Conservation (phyloP, 129 eudicot genomes). For the Dittrichia graveolens region DNA sequence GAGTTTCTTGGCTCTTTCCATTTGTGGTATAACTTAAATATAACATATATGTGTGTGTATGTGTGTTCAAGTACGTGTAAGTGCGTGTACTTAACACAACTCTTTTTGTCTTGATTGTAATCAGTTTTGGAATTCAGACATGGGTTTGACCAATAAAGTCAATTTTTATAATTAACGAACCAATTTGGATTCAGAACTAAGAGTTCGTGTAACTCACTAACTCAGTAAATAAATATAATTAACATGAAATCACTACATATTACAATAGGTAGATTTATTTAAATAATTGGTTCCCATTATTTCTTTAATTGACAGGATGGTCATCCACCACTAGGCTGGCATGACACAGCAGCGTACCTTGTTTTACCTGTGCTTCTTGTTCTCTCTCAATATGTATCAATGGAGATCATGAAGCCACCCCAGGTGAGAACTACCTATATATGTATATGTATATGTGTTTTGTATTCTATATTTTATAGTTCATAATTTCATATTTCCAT, state of each 20-base stretch:
- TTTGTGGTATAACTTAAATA: slow-evolving; percentile 72
- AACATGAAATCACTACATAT: background rate
- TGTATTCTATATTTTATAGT: background rate
- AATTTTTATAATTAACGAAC: background rate
- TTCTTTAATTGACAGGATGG: slow-evolving; percentile 69
- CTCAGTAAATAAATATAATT: background rate
- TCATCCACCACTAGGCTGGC: slow-evolving; percentile 98
- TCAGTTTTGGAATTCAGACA: background rate
- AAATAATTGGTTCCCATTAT: slow-evolving; percentile 2
- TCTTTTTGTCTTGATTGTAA: background rate
- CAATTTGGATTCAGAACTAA: too few species aligned
- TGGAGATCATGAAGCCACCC: slow-evolving; percentile 99
- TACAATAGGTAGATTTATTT: background rate
- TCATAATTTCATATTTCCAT: background rate
- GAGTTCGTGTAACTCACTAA: background rate
- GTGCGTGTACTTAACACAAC: slow-evolving; percentile 9
- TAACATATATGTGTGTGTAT: background rate
- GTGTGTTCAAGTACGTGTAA: background rate
- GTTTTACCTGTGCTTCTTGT: slow-evolving; percentile 94
- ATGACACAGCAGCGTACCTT: slow-evolving; percentile 88
- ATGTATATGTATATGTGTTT: background rate
- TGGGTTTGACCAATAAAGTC: background rate
- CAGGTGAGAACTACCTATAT: slow-evolving; percentile 54
- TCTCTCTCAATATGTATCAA: slow-evolving; percentile 86
- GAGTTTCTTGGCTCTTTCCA: slow-evolving; percentile 96